phyloP scores from a whole-genome alignment of 805 yeast genomes.

The Metschnikowia rubicola region DNA sequence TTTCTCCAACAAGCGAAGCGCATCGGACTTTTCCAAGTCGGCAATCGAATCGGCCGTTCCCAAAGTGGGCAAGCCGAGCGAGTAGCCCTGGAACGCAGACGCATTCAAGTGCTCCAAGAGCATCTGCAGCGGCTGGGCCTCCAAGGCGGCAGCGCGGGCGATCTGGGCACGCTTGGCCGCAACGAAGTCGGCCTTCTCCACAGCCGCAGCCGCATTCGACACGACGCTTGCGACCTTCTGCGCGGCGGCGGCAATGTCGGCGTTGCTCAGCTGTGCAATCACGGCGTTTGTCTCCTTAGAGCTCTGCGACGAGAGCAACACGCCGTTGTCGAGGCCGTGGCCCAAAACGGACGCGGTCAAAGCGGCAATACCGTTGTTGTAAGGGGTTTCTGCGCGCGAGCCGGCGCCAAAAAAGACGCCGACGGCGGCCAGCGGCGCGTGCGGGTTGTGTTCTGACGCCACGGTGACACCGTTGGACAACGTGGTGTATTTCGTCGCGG shows the following conservation, averaged over 20 bases:
- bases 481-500: constrained; percentile 67
- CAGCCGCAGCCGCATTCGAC: constrained; percentile 33
- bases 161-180: constrained; percentile 46
- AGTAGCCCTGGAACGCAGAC: constrained; percentile 84
- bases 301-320: constrained; percentile 50
- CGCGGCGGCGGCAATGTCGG: constrained; percentile 50
- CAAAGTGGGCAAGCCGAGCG: constrained; percentile 69
- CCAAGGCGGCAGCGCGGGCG: constrained; percentile 50
- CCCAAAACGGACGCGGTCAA: constrained; percentile 52
- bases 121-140: constrained; percentile 51
- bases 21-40: constrained; percentile 56
- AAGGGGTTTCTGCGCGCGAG: constrained; percentile 73
- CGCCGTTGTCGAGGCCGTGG: constrained; percentile 49
- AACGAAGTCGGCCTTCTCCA: constrained; percentile 45
- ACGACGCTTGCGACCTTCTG: constrained; percentile 46
- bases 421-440: constrained; percentile 54
- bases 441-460: constrained; percentile 62
- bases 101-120: constrained; percentile 75
- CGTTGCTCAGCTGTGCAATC: constrained; percentile 51
- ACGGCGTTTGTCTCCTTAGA: constrained; percentile 65
- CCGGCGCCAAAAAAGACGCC: constrained; percentile 77
- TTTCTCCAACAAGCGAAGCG: constrained; percentile 51
- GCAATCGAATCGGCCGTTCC: constrained; percentile 69
- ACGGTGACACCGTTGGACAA: constrained; percentile 71
- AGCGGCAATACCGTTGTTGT: constrained; percentile 78